Evolutionary conservation across 352 stramenopile genomes (phyloP).

Genomic region (Pythium rhizo-oryzae): DNA sequence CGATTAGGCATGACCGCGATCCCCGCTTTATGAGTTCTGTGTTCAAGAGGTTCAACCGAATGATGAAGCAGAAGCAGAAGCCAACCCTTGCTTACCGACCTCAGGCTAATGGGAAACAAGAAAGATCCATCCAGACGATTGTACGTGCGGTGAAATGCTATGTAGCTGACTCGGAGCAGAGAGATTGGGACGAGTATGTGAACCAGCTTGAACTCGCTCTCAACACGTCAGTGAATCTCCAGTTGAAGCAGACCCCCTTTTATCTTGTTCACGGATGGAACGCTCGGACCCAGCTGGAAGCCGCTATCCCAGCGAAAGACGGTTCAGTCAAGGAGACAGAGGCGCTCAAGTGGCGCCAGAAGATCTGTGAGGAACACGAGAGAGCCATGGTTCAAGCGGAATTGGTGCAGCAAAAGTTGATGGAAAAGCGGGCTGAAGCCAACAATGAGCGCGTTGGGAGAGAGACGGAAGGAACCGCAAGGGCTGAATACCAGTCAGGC

Average conservation of each 20-base stretch:
- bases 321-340: not conserved
- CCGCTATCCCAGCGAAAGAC: constrained; percentile 5
- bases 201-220: not conserved
- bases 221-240: not conserved
- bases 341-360: not conserved
- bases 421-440: not conserved
- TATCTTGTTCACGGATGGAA: constrained; percentile 20
- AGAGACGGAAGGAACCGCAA: not conserved
- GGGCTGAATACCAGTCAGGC: constrained; percentile 6
- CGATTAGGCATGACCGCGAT: constrained; percentile 28
- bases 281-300: constrained; percentile 3
- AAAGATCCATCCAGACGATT: constrained; percentile 25
- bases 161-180: constrained; percentile 5
- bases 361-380: constrained; percentile 4
- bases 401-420: constrained; percentile 20
- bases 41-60: constrained; percentile 22
- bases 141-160: constrained; percentile 23
- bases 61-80: constrained; percentile 19
- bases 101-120: constrained; percentile 21
- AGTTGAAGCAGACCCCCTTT: not conserved
- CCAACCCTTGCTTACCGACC: constrained; percentile 22
- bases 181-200: not conserved
- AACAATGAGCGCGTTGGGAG: constrained; percentile 3
- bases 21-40: constrained; percentile 19
- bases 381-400: constrained; percentile 3